Conservation (phyloP, 108 stramenopile species). For the Pseudonitzschia multiseries region DNA sequence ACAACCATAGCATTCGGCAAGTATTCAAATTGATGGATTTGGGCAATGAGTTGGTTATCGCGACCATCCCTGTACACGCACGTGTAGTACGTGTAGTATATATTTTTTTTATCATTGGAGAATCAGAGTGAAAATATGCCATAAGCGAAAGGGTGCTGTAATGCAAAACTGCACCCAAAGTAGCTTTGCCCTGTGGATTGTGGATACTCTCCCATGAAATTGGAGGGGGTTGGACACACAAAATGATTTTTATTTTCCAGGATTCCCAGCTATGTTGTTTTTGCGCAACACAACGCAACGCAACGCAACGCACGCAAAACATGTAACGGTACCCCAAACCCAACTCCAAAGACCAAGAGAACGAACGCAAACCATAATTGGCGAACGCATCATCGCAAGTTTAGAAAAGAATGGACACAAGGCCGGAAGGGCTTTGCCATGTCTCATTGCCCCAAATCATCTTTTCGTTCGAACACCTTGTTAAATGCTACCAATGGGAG, state of each 20-base stretch:
- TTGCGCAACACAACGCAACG: no score
- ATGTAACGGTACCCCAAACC: not conserved
- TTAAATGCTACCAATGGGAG: slow-evolving; percentile 26
- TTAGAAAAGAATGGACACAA: not conserved
- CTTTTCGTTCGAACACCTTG: slow-evolving; percentile 1
- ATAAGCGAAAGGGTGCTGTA: no score
- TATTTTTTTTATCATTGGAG: no score
- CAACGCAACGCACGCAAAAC: not conserved
- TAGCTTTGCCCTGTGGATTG: not conserved
- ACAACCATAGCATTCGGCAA: slow-evolving; percentile 29
- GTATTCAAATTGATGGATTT: slow-evolving; percentile 22
- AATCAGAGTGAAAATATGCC: not conserved
- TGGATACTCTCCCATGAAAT: not conserved
- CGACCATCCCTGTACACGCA: slow-evolving; percentile 12
- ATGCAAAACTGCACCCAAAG: not conserved
- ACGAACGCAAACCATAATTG: not conserved
- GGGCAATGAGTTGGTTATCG: slow-evolving; percentile 13
- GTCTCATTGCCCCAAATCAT: not conserved
- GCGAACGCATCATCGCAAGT: not conserved
- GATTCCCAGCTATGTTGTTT: not conserved
- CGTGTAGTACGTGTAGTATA: not conserved
- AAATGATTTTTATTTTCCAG: no score
- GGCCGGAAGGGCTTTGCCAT: slow-evolving; percentile 13
- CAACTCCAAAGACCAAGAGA: slow-evolving; percentile 17
- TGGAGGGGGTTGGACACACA: not conserved